phyloP scores from a whole-genome alignment of 768 basidiomycete genomes.

The Lactifluus hygrophoroides region DNA sequence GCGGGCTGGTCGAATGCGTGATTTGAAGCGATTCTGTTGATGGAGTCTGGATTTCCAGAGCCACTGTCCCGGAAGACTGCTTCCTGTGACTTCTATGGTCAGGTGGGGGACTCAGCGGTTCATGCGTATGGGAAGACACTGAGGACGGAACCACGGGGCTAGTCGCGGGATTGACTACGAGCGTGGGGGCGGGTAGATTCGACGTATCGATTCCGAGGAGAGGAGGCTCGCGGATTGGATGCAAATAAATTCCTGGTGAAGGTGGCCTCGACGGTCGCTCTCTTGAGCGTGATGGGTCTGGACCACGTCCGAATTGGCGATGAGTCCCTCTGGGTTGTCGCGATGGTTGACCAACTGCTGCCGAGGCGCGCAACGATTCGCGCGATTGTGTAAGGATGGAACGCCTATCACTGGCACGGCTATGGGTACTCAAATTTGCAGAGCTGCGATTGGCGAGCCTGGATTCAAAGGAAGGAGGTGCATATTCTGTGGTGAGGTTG shows the following conservation, averaged over 20 bases:
- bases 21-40: constrained; percentile 1
- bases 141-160: not conserved
- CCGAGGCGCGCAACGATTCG: not conserved
- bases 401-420: constrained; percentile 6
- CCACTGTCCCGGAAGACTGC: not conserved
- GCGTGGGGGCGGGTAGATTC: not conserved
- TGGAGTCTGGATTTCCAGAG: not conserved
- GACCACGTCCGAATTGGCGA: constrained; percentile 9
- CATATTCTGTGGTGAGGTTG: not conserved
- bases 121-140: not conserved
- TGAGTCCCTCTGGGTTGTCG: not conserved
- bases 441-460: not conserved
- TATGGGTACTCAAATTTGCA: constrained; percentile 1
- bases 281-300: not conserved
- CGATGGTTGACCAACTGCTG: not conserved
- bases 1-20: not conserved
- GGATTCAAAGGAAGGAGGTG: not conserved
- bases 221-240: not conserved
- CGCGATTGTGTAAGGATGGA: constrained; percentile 1
- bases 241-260: not conserved
- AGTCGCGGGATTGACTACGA: not conserved
- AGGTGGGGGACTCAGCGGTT: not conserved
- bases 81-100: not conserved
- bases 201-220: not conserved
- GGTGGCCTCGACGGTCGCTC: not conserved